These are phyloP conservation scores for Aspergillus ruber DNA, from an alignment of 2,329 filamentous ascomycete genomes.

Conservation along the genomic window DNA sequence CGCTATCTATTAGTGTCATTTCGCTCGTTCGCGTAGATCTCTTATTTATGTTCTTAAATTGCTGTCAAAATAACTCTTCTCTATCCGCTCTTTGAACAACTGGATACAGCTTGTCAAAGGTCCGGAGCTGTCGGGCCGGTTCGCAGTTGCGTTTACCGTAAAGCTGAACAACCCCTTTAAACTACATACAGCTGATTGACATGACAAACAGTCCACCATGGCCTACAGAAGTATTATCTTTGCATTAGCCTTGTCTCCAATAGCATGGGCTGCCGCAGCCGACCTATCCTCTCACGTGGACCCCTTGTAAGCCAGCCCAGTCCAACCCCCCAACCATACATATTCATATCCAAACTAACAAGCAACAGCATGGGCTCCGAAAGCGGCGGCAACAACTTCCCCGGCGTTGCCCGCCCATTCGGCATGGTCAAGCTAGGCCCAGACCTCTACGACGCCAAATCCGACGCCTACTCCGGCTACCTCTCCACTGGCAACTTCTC, in stretches of 20 bases:
- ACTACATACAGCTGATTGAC: neutral
- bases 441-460: constrained; percentile 28
- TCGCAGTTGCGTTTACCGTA: too few relatives aligned
- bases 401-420: constrained; percentile 36
- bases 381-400: constrained; percentile 38
- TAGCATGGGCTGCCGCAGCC: constrained; percentile 4
- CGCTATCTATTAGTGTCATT: too few relatives aligned
- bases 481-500: constrained; percentile 45
- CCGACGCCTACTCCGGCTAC: constrained; percentile 40
- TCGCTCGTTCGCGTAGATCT: too few relatives aligned
- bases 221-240: neutral
- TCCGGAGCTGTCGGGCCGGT: too few relatives aligned
- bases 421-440: constrained; percentile 41
- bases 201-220: neutral
- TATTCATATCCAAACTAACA: too few relatives aligned
- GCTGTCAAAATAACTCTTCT: too few relatives aligned
- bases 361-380: constrained; percentile 22
- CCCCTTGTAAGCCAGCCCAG: constrained; percentile 26
- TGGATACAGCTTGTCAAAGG: too few relatives aligned
- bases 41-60: too few relatives aligned
- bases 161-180: too few relatives aligned
- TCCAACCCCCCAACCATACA: neutral
- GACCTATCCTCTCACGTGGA: constrained; percentile 21
- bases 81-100: too few relatives aligned
- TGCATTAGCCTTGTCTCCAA: neutral